Evolutionary conservation across 208 protist species (phyloP), one percentile per base, ranked within the genome.

Genomic region (Zelonia costaricensis): DNA sequence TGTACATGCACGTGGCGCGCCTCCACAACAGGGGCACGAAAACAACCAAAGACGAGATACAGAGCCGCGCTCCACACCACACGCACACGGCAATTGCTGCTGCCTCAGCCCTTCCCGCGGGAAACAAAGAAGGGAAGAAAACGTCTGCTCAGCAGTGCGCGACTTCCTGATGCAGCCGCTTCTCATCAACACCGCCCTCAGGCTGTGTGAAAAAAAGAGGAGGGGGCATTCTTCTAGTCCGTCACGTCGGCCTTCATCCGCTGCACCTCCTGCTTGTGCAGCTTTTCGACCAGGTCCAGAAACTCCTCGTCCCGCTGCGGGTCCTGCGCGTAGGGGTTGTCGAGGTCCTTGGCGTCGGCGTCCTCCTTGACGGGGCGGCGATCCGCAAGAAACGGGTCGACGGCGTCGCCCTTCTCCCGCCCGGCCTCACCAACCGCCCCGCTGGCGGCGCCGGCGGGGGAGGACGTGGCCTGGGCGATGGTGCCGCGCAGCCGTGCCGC

Each of bases 261-360:
- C 23, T 86, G 76, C 36, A 79, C 74, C 44, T 94, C 84, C 39
- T 78, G 55, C 27, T 73, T 35, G 33, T 79, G 66, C 28, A 85
- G 62, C 60, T 75, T 53, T 54, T 80, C 76, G 13, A 92, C 88
- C 51, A 82, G 46, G 22, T 75, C 80, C 0, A 94, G 49, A 44
- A 94, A 94, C 52, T 94, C 82, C 18, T 51, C 62, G 48, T 94
- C 85, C 0, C 84, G 77, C 54, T 84, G 59, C 25, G 49, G 38
- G 59, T 94, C 79, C 22, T 82, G 76, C 15, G 73, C 81, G 63
- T 94, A 94, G 20, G 75, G 83, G 58, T 89, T 80, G 25, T 82
- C 71, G 4, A 67, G 51, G 44, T 76, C 64, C 16, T 64, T 57
- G 61, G 25, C 39, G 22, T 70, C 61, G 6, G 22, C 38, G 0